Evolutionary conservation across 2,329 filamentous ascomycete species (phyloP), one percentile per base, ranked within the genome.

Genomic region (Gaeumannomyces sp.): DNA sequence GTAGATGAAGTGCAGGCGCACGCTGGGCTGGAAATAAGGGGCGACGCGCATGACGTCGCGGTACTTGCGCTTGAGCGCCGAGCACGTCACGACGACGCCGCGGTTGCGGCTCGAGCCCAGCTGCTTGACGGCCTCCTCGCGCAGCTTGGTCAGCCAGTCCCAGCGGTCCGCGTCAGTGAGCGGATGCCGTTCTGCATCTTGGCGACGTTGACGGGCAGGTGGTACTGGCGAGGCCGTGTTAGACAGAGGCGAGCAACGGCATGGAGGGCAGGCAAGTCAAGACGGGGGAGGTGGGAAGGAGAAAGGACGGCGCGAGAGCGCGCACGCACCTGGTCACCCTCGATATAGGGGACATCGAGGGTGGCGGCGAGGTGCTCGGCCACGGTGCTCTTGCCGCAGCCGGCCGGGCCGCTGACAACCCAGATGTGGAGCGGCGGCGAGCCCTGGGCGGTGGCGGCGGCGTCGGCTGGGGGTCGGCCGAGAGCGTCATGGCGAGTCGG

Each of bases 41-140:
- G 91, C 91, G 11, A 93, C 88, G 38, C 91, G 87, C 74, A 95
- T 92, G 68, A 94, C 91, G 72, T 99, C 95, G 71, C 95, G 89
- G 81, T 99, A 99, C 79, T 96, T 97, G 76, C 91, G 91, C 83
- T 98, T 98, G 64, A 99, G 84, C 1, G 94, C 95, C 16, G 92
- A 97, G 83, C 95, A 99, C 64, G 95, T 97, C 67, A 99, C 85
- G 62, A 99, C 91, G n/a, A 97, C 95, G 61, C 92, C 89, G 35
- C 83, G 78, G 25, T 85, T 82, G 45, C 45, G 14, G 60, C 33
- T 16, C n/a, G n/a, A 22, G 64, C 80, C 78, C 66, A 90, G 80
- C 62, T 80, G 80, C 64, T 78, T 77, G 64, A 88, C 80, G 8
- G 87, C 85, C 72, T 88, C 89, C 69, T 92, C 85, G 68, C 91